Evolutionary conservation across 2,329 filamentous ascomycete species (phyloP), one percentile per base, ranked within the genome.

Genomic region (Fragosphaeria purpurea): DNA sequence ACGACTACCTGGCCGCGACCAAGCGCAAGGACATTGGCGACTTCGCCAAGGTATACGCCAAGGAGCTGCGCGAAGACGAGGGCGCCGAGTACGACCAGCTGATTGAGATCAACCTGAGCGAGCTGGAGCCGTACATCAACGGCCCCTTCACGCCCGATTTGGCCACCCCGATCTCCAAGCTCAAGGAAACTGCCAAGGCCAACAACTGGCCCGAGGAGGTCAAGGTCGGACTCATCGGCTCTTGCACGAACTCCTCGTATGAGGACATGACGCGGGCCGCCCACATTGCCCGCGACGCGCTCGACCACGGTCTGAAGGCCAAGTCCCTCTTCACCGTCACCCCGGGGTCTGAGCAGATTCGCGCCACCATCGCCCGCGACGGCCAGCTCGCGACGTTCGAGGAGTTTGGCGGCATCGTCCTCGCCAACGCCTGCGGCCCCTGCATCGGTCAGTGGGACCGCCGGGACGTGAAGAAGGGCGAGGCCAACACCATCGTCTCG

Each of bases 61-160:
- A 87, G 62, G 88, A 95, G 62, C 86, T 98, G 57, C 81, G 80
- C 53, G 84, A 87, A 65, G 93, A 98, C 60, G 77, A 94, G 71
- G 88, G 88, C 60, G 87, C 88, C 59, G 83, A 97, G 71, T 98
- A 97, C 70, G 93, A 98, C 70, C 80, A 97, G 73, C 71, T 96
- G 59, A 88, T 97, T 63, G 91, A 96, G 74, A 88, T 98, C 73
- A 91, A 98, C 77, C 81, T 98, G 50, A 85, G 81, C 53, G 86
- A 91, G 71, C 85, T 98, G 46, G 93, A 98, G 77, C 93, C 93
- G 59, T 88, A 97, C 69, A 89, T 98, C 76, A 98, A 98, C 76
- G 93, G 93, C 59, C 93, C 93, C 58, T 97, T 97, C 81, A 98
- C 93, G 33, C 93, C 93, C 55, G 93, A 98, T 81, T 78, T 98